Evolutionary conservation across 805 yeast species (phyloP), one percentile per base, ranked within the genome.

Genomic region (Kazachstania viticola): DNA sequence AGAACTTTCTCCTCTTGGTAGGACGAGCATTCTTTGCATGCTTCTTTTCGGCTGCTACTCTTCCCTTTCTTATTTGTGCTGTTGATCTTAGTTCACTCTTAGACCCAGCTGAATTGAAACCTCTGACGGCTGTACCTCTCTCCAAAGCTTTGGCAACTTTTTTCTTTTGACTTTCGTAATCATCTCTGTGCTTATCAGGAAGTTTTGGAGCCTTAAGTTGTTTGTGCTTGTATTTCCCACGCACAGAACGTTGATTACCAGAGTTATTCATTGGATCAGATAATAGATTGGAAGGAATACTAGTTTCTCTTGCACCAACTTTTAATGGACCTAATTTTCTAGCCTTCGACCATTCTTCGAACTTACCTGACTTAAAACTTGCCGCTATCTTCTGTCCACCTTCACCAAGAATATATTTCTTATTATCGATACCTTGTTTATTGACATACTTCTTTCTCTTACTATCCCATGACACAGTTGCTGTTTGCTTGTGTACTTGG

Each of bases 371-470:
- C 50, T 82, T 70, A 61, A 76, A 84, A 11, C 91, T 69, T 1
- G 98, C 97, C 5, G 97, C 95, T 30, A 91, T 73, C 52, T 72
- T 73, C 46, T 79, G 85, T 6, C 99, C 99, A 56, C 83, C 78
- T 56, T 91, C 99, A 39, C 97, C 94, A 41, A 84, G 78, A 48
- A 91, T 91, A 58, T 68, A 88, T 60, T 83, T 87, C 59, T 78
- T 72, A 29, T 57, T 57, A 49, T 83, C 94, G 14, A 77, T 64
- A 40, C 91, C 82, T 47, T 71, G 76, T 14, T 82, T 67, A 54
- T 82, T 82, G 50, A 87, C 71, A 57, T 82, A 88, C 42, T 84
- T 84, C 49, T 93, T 91, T 57, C 81, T 79, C 70, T 84, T 83
- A 58, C 72, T 81, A 60, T 88, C 96, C 98, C 98, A 88, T 51